phyloP scores from a whole-genome alignment of 2,329 filamentous ascomycete genomes.

The Hymenoscyphus salicellus region DNA sequence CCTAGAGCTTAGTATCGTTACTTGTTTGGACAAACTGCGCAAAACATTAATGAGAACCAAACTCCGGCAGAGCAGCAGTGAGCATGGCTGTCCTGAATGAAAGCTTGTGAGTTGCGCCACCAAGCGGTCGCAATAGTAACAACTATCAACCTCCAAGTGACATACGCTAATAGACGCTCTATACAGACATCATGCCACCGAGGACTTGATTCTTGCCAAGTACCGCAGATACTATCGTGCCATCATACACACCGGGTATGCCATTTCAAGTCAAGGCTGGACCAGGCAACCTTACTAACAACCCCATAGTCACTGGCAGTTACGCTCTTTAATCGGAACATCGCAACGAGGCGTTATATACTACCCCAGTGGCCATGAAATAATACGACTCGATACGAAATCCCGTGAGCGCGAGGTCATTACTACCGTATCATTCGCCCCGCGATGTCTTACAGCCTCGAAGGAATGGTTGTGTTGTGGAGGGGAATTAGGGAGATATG shows the following conservation, averaged over 20 bases:
- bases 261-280: slow-evolving; percentile 25
- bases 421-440: slow-evolving; percentile 66
- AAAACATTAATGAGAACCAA: neutral
- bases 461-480: slow-evolving; percentile 89
- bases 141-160: neutral
- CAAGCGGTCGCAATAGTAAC: slow-evolving; percentile 4
- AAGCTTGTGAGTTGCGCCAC: slow-evolving; percentile 44
- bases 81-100: slow-evolving; percentile 57
- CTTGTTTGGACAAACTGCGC: neutral
- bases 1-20: neutral
- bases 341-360: slow-evolving; percentile 76
- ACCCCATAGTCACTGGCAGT: slow-evolving; percentile 69
- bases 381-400: slow-evolving; percentile 67
- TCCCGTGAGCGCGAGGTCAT: slow-evolving; percentile 70
- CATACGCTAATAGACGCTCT: neutral
- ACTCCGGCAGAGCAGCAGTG: slow-evolving; percentile 25
- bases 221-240: slow-evolving; percentile 67
- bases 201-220: slow-evolving; percentile 58
- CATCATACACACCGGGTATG: slow-evolving; percentile 63
- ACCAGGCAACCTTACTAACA: neutral
- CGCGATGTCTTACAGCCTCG: slow-evolving; percentile 83
- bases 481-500: slow-evolving; percentile 83
- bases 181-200: slow-evolving; percentile 61
- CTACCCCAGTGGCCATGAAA: slow-evolving; percentile 73
- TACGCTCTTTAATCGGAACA: slow-evolving; percentile 85